Base-by-base conservation (phyloP, 768 basidiomycete genomes). In the Rhodotorula kratochvilovae region DNA sequence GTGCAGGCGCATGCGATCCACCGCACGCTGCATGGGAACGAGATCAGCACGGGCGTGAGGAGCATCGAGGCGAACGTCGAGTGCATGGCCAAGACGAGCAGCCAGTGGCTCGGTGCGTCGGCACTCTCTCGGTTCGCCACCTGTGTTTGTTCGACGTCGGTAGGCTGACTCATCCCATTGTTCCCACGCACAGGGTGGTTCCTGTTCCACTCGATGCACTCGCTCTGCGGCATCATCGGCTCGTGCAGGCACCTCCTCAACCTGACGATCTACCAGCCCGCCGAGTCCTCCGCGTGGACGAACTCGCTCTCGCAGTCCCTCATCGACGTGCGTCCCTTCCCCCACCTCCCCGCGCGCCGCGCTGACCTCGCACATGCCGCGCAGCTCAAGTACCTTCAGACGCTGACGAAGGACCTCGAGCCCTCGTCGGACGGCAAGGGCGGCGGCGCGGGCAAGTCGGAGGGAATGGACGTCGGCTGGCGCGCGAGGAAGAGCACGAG, bases 181-280 rank as follows among this genome's bases (percentile, higher is more conserved):
- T 43, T 19, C 63, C 11, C 21, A 12, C 21, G 1, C 50, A 23
- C 64, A 74, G 73, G 73, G 15, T 74, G 73, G 73, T 74, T 74
- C 67, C 50, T 71, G 43, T 74, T 74, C 46, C 73, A 74, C 69
- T 74, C 73, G 67, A 67, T 74, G 66, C 73, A 74, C 67, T 71
- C 70, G 5, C 53, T 74, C n/a, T 74, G 73, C 61, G 73, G 73
- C 57, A 74, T 74, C 61, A 71, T 74, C 33, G 70, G 73, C 6
- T 68, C 70, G 31, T 74, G 73, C 53, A 66, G 73, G 7, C 33
- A 57, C 16, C 63, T 74, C 48, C 56, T 71, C 35, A 43, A 42
- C 8, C 43, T 74, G 45, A 71, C 73, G 11, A 55, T 74, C 27
- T 68, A 62, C 56, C 56, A 71, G 19, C 69, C 70, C 8, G 43